These are phyloP conservation scores for Leccinum angustisporum DNA, from an alignment of 1,284 basidiomycete genomes.

Conservation along the genomic window DNA sequence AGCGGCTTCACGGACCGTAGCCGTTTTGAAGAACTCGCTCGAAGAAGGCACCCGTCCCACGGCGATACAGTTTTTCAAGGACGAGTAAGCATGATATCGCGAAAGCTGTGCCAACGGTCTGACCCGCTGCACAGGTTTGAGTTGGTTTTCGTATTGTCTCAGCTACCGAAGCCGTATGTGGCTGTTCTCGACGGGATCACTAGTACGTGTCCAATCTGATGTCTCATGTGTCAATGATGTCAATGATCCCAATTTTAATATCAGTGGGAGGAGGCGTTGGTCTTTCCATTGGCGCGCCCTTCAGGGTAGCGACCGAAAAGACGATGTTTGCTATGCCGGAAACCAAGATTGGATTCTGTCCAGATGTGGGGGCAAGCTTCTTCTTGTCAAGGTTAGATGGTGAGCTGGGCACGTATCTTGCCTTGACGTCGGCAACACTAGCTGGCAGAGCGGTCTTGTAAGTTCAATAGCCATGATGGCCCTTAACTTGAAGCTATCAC, in stretches of 20 bases:
- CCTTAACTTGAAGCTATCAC: slow-evolving; percentile 1
- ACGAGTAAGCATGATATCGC: slow-evolving; percentile 60
- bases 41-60: slow-evolving; percentile 51
- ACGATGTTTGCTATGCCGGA: slow-evolving; percentile 98
- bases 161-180: slow-evolving; percentile 84
- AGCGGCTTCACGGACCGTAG: slow-evolving; percentile 38
- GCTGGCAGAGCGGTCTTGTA: slow-evolving; percentile 83
- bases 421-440: slow-evolving; percentile 79
- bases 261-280: slow-evolving; percentile 97
- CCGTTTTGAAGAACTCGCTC: slow-evolving; percentile 52
- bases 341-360: slow-evolving; percentile 87
- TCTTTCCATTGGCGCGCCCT: slow-evolving; percentile 83
- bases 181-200: slow-evolving; percentile 90
- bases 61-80: slow-evolving; percentile 86
- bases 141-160: slow-evolving; percentile 83
- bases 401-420: slow-evolving; percentile 89
- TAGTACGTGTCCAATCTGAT: slow-evolving; percentile 54
- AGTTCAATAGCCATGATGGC: slow-evolving; percentile 37
- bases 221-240: slow-evolving; percentile 15
- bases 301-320: slow-evolving; percentile 93
- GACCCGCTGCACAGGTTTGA: slow-evolving; percentile 64
- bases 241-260: slow-evolving; percentile 21
- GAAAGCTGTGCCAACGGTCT: slow-evolving; percentile 7
- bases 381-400: slow-evolving; percentile 92
- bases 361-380: slow-evolving; percentile 91